Base-by-base conservation (phyloP, 192 early-diverging fungal genomes). In the Coemansia sp. region DNA sequence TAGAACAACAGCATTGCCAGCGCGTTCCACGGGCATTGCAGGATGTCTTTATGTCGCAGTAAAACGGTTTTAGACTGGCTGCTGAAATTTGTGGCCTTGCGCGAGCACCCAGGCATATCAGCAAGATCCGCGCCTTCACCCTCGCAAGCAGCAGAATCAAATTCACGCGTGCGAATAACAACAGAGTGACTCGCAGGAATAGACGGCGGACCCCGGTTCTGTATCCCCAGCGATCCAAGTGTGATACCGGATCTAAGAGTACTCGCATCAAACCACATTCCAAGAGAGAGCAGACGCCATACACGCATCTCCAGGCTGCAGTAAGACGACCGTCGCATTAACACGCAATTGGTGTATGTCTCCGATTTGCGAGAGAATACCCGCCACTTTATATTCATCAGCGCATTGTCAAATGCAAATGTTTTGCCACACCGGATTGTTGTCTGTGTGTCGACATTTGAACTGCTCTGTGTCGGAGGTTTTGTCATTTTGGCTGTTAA, bases 1-100 rank as follows among this genome's bases (percentile, higher is more conserved):
- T 80, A 68, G 47, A 60, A 81, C 5, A 75, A 27, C 45, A 75
- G 57, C 50, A 71, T 66, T 0, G 78, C 73, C 50, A 75, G 61
- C 12, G 73, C 73, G 48, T 81, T 81, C 78, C 78, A 81, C 13
- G 78, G 73, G 4, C 73, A 81, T 20, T 60, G 78, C 10, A 75
- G 11, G 1, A 70, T 55, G 10, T 63, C 2, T 6, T 43, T 56
- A 43, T 75, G 68, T 26, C 73, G 67, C 38, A 75, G 66, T 9
- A 81, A 16, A 20, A 72, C 69, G 9, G 67, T 22, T 45, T 67
- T 61, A 29, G 20, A 22, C 43, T 64, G 61, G 8, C 56, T 61
- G n/a, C 35, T 20, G 3, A 27, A 22, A 7, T 62, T 53, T 16
- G 61, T 18, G 18, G 55, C 23, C 19, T 35, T 43, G 23, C 48